Percentiles rank a stretch among this genome's conserved stretches.
Conservation (phyloP, 495 filamentous ascomycete genomes). For the Penicillium fimorum region DNA sequence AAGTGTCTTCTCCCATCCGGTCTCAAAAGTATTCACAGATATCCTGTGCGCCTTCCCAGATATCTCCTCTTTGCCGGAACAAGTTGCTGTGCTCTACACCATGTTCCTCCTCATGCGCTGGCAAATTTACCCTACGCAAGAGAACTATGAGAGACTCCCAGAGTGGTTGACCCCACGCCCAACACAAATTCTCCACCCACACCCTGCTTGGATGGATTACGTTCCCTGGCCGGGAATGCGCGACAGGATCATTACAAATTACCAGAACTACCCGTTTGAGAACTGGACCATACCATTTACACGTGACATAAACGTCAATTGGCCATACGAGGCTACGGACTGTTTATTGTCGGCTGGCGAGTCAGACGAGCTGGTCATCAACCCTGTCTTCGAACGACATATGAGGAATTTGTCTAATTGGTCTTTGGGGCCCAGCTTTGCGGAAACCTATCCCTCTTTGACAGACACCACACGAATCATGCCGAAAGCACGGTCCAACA, state of each 20-base stretch:
- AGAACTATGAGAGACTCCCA: conserved; percentile 72
- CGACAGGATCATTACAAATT: conserved; percentile 52
- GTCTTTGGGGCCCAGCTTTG: conserved; percentile 71
- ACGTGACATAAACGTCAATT: conserved; percentile 67
- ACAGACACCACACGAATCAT: conserved; percentile 53
- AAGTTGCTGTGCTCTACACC: conserved; percentile 71
- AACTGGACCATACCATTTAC: conserved; percentile 80
- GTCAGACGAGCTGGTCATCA: conserved; percentile 63
- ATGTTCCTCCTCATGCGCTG: conserved; percentile 87
- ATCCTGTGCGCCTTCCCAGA: conserved; percentile 73
- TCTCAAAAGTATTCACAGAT: conserved; percentile 80
- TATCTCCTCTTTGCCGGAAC: conserved; percentile 66
- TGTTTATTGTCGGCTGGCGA: conserved; percentile 55
- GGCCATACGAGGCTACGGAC: conserved; percentile 70
- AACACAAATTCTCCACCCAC: conserved; percentile 58
- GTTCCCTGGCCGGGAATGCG: conserved; percentile 74
- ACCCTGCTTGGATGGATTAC: conserved; percentile 78
- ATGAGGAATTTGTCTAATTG: conserved; percentile 67
- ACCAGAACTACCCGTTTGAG: conserved; percentile 61
- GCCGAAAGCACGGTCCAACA: conserved; percentile 2
- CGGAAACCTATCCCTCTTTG: conserved; percentile 58
- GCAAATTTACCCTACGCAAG: conserved; percentile 69
- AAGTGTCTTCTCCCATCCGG: conserved; percentile 60
- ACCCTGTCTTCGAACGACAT: conserved; percentile 78
- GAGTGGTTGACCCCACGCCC: conserved; percentile 61